These are phyloP conservation scores for Paramecium pentaurelia DNA, from an alignment of 73 alveolate species.

Conservation along the genomic window DNA sequence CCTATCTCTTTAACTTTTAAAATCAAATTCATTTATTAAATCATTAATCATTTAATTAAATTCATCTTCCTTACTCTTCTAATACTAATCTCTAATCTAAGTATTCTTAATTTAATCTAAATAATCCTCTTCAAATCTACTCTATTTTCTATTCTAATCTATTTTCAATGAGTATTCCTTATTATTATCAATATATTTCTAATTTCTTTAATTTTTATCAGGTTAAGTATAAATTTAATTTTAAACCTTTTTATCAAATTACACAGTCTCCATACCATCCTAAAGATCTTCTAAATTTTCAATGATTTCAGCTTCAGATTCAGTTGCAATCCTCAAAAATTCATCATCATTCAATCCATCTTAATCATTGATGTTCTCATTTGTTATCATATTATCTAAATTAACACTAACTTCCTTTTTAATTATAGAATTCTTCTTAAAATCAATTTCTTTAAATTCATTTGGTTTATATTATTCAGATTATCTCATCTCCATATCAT, in stretches of 20 bases:
- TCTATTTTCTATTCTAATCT: background rate
- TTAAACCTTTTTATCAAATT: background rate
- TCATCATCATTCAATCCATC: background rate
- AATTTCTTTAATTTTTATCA: background rate
- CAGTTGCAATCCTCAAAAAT: background rate
- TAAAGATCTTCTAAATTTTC: background rate
- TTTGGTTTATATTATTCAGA: background rate
- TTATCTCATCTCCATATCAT: background rate
- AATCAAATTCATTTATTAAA: background rate
- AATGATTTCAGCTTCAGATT: background rate
- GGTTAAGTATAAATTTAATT: background rate
- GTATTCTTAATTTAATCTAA: background rate
- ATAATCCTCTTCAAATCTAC: background rate
- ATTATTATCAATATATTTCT: background rate
- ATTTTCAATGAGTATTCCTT: background rate
- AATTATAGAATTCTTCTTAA: background rate
- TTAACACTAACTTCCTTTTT: background rate
- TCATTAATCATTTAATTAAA: background rate
- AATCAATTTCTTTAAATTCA: background rate
- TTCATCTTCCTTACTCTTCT: background rate
- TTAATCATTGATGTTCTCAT: background rate
- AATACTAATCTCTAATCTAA: background rate
- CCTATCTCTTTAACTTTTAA: background rate
- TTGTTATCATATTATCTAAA: background rate
- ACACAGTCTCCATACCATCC: background rate